A percentile compares a stretch with the other conserved stretches of the same genome.
phyloP scores from a whole-genome alignment of 257 asterid species.

The Ophiorrhiza pumila region DNA sequence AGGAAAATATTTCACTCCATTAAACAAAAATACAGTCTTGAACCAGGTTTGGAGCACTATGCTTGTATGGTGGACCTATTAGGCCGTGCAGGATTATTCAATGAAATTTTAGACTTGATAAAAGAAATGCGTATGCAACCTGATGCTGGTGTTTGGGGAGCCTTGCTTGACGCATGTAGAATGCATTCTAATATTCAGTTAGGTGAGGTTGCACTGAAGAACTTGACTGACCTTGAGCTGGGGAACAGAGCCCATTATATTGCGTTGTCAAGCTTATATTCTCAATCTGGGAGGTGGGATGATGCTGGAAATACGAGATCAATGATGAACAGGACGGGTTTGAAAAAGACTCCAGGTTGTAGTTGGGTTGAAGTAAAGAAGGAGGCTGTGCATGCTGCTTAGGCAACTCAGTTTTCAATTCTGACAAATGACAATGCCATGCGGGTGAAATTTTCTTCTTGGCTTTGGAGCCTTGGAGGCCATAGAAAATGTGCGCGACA shows the following conservation, averaged over 20 bases:
- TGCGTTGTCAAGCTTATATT: constrained; percentile 29
- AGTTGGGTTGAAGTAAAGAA: constrained; percentile 25
- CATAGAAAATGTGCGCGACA: too few relatives aligned
- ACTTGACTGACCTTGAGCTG: constrained; percentile 23
- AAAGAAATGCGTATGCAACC: constrained; percentile 28
- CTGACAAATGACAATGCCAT: too few relatives aligned
- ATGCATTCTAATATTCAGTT: constrained; percentile 27
- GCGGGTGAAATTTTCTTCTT: too few relatives aligned
- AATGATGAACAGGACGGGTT: constrained; percentile 21
- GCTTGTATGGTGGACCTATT: constrained; percentile 38
- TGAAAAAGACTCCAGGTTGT: constrained; percentile 25
- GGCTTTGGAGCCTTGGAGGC: too few relatives aligned
- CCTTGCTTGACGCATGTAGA: constrained; percentile 27
- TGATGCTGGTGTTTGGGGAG: constrained; percentile 35
- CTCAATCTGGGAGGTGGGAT: constrained; percentile 29
- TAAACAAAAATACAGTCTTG: constrained; percentile 12
- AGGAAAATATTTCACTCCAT: constrained; percentile 23
- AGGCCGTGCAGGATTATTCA: constrained; percentile 36
- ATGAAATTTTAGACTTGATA: constrained; percentile 22
- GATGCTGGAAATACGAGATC: constrained; percentile 30
- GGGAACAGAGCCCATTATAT: constrained; percentile 30
- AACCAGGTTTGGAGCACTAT: constrained; percentile 31
- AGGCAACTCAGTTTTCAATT: neutral
- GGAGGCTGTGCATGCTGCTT: neutral
- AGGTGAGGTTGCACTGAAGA: constrained; percentile 30